Conservation (phyloP, 495 filamentous ascomycete genomes). For the Halenospora varia region DNA sequence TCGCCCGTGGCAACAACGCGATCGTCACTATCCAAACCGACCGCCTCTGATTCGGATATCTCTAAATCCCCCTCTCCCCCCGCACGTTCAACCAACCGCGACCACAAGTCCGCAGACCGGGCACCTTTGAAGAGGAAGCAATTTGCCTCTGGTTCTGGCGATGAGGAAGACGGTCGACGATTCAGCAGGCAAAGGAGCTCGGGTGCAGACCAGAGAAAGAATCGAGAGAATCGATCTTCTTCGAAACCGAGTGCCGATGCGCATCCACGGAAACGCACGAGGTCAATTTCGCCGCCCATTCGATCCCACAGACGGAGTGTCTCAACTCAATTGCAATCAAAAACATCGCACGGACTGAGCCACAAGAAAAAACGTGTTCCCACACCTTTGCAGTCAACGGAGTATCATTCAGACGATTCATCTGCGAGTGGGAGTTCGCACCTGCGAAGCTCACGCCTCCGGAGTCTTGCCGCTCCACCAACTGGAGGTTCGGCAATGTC, state of each 20-base stretch:
- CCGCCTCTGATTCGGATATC: constrained; percentile 31
- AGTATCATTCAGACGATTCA: constrained; percentile 69
- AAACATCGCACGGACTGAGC: constrained; percentile 43
- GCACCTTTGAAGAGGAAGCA: constrained; percentile 15
- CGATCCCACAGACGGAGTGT: constrained; percentile 57
- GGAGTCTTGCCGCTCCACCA: constrained; percentile 56
- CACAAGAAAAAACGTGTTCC: constrained; percentile 53
- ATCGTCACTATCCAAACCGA: constrained; percentile 32
- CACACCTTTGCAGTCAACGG: constrained; percentile 59
- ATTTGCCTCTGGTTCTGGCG: constrained; percentile 19
- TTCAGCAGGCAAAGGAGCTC: constrained; percentile 20
- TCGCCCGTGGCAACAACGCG: constrained; percentile 36
- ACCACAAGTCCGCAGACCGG: constrained; percentile 25
- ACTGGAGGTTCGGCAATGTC: constrained; percentile 54
- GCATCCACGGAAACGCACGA: constrained; percentile 34
- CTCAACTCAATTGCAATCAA: constrained; percentile 54
- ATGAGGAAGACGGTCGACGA: constrained; percentile 17
- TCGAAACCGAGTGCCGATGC: constrained; percentile 11
- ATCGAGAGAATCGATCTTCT: constrained; percentile 7
- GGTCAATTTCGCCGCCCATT: constrained; percentile 61
- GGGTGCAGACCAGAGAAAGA: constrained; percentile 17
- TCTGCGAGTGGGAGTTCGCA: constrained; percentile 68
- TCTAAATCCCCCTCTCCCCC: constrained; percentile 26
- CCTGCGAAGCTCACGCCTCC: constrained; percentile 60
- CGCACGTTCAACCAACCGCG: constrained; percentile 9